Base-by-base conservation (phyloP, 2,329 filamentous ascomycete species). In the Cytospora piceae region DNA sequence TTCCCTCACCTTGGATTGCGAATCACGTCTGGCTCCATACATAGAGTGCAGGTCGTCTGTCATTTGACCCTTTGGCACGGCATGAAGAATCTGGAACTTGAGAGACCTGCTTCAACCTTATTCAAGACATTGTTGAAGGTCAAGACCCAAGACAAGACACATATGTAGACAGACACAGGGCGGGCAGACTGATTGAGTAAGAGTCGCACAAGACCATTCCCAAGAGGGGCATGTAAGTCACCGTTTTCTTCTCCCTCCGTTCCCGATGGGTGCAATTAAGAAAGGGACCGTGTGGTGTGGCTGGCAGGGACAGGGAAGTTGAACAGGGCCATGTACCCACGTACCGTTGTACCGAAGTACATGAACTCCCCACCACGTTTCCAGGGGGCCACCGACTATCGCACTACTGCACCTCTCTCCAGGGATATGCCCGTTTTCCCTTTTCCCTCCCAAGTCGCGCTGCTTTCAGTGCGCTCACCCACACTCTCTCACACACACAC, bases 211-310 rank as follows among this genome's bases (percentile, higher is more conserved):
- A 11, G 24, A 37, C 55, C 29, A 61, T 56, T 61, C 62, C 39
- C 34, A 57, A 51, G 52, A 22, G 34, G 60, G 37, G 46, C 57
- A 34, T 67, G 57, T 65, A 65, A 65, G 65, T 67, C 54, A 65
- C 62, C 65, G 65, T 67, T 67, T 67, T 49, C 55, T 20, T 37
- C 24, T n/a, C 20, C 51, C 34, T 61, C 63, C 63, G 63, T 64
- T 61, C 39, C 39, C 37, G 46, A 57, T 57, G 27, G 34, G 27
- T 31, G 56, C 57, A 54, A 46, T 52, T 54, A 60, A 54, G 57
- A 53, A 64, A 31, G 56, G 56, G 63, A 64, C 63, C 57, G 65
- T 64, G 59, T 58, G 42, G 60, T 42, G 46, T 61, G 58, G 58
- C 65, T 65, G 55, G 62, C 17, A 46, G 42, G 42, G 42, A 22